Evolutionary conservation across 345 rosid genomes (phyloP), one percentile per base, ranked within the genome.

Genomic region (Hibiscus mutabilis): DNA sequence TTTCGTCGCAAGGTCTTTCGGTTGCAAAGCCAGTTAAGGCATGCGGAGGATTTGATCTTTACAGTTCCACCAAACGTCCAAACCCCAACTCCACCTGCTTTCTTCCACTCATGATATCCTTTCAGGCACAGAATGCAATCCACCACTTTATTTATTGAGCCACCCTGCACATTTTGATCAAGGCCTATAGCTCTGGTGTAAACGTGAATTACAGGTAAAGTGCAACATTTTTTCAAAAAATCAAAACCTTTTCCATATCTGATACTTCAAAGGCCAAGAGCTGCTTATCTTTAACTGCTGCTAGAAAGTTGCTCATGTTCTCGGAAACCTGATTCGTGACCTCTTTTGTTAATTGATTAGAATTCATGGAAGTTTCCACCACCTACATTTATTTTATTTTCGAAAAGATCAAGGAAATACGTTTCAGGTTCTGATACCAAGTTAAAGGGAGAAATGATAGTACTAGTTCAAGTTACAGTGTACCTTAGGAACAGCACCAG

Each of bases 31-130:
- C 82, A 24, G 81, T 74, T 66, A 81, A 69, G 57, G 86, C 84
- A 12, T 78, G 91, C 90, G 14, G 90, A 82, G 57, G 92, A 82
- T 8, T 85, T 85, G 67, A 93, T 91, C 87, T 87, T 94, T 52
- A 94, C 97, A 16, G 89, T 88, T 21, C 98, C 98, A 58, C 97
- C 98, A 68, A 88, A 91, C 68, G 90, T 86, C 97, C 98, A 94
- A 18, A 89, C 86, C 69, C 98, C 98, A 16, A 81, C 84, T 66
- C 94, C 98, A 60, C 98, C 98, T 0, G 91, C 88, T 74, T 88
- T 86, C 79, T 89, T 91, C 98, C 98, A 94, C 81, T 88, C 94
- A 12, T 89, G 79, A 71, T 84, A 93, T 12, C 97, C 94, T 83
- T 91, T 91, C 81, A 93, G 75, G 59, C 97, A 91, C 22, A 91